Evolutionary conservation across 306 rosid genomes (phyloP), one percentile per base, ranked within the genome.

Genomic region (Crotalaria pallida): DNA sequence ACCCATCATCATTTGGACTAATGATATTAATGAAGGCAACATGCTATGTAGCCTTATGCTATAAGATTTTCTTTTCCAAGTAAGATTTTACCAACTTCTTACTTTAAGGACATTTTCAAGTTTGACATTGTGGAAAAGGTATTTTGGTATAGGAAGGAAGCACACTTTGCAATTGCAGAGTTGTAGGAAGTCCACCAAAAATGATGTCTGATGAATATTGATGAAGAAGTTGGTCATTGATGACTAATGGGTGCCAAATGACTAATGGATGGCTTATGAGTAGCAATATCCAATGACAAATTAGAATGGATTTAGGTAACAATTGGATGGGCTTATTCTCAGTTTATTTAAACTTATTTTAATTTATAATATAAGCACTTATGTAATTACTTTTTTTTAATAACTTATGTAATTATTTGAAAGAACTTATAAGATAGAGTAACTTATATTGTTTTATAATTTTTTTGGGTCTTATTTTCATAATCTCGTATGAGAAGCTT

Each of bases 71-170:
- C 16, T 22, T 34, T 74, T 31, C 50, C 51, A 84, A 72, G 82
- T 56, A 69, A 79, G 77, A 73, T 53, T 57, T 76, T 77, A 75
- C 86, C 89, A 88, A 82, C 84, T 80, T 44, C 60, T 62, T 69
- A 82, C 83, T 76, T 86, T 82, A 33, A 67, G 80, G 49, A 81
- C 82, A 77, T 43, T 13, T 5, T 9, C 63, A 67, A 71, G 79
- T 82, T 84, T 84, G 84, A 71, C 78, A 48, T 78, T 64, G 75
- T 62, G 60, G 13, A 5, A 49, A 81, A 74, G 77, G 81, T 18
- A 71, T 74, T 44, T 82, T 67, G 67, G 29, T 9, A 26, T 43
- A 41, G 52, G 71, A 79, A 79, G 79, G 40, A 66, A 79, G 65
- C 58, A 49, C 44, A 21, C 34, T n/a, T 64, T 64, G 65, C 48